Percentiles rank a stretch among this genome's conserved stretches.
Conservation (phyloP, 495 filamentous ascomycete genomes). For the Aspergillus kassunensis region DNA sequence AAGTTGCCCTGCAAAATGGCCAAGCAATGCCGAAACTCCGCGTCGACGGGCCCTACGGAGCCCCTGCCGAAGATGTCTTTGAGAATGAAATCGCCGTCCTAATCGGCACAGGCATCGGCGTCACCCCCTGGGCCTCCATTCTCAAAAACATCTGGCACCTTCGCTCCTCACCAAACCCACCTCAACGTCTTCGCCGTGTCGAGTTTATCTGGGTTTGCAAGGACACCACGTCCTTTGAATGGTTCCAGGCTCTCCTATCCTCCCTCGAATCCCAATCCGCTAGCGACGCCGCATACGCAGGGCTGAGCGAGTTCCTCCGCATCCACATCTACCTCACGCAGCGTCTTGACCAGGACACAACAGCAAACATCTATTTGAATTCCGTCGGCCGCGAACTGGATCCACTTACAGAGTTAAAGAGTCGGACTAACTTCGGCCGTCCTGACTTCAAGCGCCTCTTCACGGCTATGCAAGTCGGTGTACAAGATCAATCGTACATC, state of each 20-base stretch:
- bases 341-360: conserved; percentile 82
- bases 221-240: conserved; percentile 94
- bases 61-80: conserved; percentile 88
- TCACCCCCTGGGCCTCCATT: conserved; percentile 96
- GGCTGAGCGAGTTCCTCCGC: conserved; percentile 81
- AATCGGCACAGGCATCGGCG: conserved; percentile 95
- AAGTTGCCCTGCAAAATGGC: conserved; percentile 91
- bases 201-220: conserved; percentile 99
- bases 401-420: conserved; percentile 84
- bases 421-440: conserved; percentile 90
- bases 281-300: conserved; percentile 60
- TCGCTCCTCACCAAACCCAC: conserved; percentile 78
- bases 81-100: conserved; percentile 97
- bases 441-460: conserved; percentile 87
- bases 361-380: conserved; percentile 95
- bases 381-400: conserved; percentile 82
- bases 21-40: conserved; percentile 83
- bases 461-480: conserved; percentile 78
- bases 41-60: conserved; percentile 95
- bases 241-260: conserved; percentile 93
- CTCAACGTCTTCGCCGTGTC: conserved; percentile 82
- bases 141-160: conserved; percentile 99
- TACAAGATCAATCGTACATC: conserved; percentile 80
- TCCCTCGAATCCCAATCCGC: conserved; percentile 86
- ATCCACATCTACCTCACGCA: conserved; percentile 99